Base-by-base conservation (phyloP, 768 basidiomycete genomes). In the Auriscalpium vulgare region DNA sequence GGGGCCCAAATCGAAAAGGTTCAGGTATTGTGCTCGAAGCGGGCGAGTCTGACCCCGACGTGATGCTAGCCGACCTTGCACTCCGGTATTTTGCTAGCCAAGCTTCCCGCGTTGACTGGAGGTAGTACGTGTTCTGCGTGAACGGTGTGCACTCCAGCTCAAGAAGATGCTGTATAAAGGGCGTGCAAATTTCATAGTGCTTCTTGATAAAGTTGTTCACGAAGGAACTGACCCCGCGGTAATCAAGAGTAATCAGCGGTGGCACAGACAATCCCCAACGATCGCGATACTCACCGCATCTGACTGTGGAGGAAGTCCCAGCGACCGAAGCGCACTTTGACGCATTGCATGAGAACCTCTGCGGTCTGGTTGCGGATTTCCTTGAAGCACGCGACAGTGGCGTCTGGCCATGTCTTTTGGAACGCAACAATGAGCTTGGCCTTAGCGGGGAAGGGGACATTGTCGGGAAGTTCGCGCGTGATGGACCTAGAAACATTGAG, bases 121-220 rank as follows among this genome's bases (percentile, higher is more conserved):
- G 43, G 44, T 53, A 53, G 10, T 53, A 40, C 40, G 19, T 21
- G 9, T 53, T 53, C 29, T 53, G 51, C 51, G 51, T 53, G 34
- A 21, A 53, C 11, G 51, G 38, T 5, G 38, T 35, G 23, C 11
- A 40, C n/a, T 53, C 51, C 34, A 17, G 8, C 34, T 53, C 38
- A 3, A 53, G 38, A 13, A 21, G 8, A 7, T 34, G n/a, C 21
- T 51, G 14, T 6, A 51, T 51, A 10, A 51, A 36, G 10, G 36
- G n/a, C 10, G 14, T n/a, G 36, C 50, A 51, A 6, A n/a, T 17
- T 4, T 51, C 50, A 17, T 14, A 14, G 19, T 37, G 50, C 21
- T 51, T 51, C 34, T 38, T 51, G 13, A 51, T 17, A 11, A 51
- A 37, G 16, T 51, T n/a, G 10, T 35, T 37, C n/a, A 51, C 21